Evolutionary conservation across 108 stramenopile species (phyloP), one percentile per base, ranked within the genome.

Genomic region (Cyclotella kingstonii): DNA sequence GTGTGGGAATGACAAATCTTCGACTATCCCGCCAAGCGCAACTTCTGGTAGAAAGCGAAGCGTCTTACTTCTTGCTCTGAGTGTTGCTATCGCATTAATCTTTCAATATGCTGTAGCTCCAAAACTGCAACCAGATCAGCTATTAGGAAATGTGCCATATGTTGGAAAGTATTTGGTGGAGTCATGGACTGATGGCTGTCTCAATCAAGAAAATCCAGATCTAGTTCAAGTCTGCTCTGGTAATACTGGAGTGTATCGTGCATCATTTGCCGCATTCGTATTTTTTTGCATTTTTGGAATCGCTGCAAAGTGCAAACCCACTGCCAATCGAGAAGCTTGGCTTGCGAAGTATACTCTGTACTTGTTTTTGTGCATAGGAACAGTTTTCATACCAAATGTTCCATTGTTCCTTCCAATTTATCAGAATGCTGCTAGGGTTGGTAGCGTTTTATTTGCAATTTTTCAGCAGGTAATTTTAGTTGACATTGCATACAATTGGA

Each of bases 401-500:
- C 87, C 89, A 0, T 58, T 87, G 54, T 89, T 91, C 54, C 60
- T 76, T 31, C 68, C 77, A 6, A 73, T 85, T 19, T 90, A 78
- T 66, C 42, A 93, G 39, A 78, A 85, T 44, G 55, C 90, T 33
- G 87, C 86, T 0, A 68, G 94, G 17, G 59, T 90, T 46, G 88
- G 90, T 9, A 84, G 73, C 10, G 55, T 86, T 1, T 10, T 91
- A 14, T 95, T 93, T 76, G 75, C 84, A 51, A 11, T 93, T 12
- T 41, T 90, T 3, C 82, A 91, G 49, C 91, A 93, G 73, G 48
- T 95, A 5, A 81, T 95, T 39, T 63, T 95, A 53, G 63, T 95
- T 35, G 94, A 95, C 59, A 33, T 93, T 45, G 94, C 94, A 0
- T 84, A 86, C 65, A 87, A 89, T 57, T 91, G 87, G 86, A 93